phyloP scores from a whole-genome alignment of 495 filamentous ascomycete genomes.

The Xylaria curta region DNA sequence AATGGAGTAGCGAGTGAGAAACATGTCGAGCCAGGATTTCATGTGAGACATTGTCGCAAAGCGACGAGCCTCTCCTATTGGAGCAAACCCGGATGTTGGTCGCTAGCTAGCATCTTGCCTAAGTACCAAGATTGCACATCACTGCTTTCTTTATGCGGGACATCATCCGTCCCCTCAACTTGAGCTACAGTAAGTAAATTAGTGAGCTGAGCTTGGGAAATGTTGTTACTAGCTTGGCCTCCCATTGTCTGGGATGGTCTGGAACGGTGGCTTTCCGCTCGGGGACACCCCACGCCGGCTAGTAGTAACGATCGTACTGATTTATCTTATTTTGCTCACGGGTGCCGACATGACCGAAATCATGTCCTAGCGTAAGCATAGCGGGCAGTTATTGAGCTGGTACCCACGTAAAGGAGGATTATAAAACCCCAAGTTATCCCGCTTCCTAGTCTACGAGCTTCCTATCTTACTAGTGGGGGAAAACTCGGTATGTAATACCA shows the following conservation, averaged over 20 bases:
- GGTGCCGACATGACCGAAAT: background rate
- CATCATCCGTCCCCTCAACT: background rate
- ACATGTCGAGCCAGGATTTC: too few relatives aligned
- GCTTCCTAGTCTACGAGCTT: background rate
- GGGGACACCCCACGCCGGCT: slow-evolving; percentile 8
- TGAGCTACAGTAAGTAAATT: background rate
- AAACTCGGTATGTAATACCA: background rate
- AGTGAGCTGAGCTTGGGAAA: background rate
- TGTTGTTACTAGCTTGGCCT: background rate
- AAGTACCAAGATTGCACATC: slow-evolving; percentile 12
- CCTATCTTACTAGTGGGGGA: background rate
- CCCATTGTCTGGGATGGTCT: background rate
- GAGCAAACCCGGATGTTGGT: slow-evolving; percentile 2
- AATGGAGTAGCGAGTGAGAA: background rate
- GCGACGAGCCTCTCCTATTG: slow-evolving; percentile 16
- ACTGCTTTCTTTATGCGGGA: background rate
- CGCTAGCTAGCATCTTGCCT: slow-evolving; percentile 16
- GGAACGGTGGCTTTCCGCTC: background rate
- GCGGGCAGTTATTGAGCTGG: background rate
- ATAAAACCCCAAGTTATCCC: background rate
- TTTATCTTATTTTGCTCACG: background rate
- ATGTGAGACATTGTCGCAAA: slow-evolving; percentile 4
- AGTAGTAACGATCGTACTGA: background rate
- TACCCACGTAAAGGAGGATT: background rate
- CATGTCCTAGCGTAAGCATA: slow-evolving; percentile 3